A percentile compares a stretch with the other conserved stretches of the same genome.
phyloP scores from a whole-genome alignment of 345 rosid genomes.

The Hirschfeldia incana region DNA sequence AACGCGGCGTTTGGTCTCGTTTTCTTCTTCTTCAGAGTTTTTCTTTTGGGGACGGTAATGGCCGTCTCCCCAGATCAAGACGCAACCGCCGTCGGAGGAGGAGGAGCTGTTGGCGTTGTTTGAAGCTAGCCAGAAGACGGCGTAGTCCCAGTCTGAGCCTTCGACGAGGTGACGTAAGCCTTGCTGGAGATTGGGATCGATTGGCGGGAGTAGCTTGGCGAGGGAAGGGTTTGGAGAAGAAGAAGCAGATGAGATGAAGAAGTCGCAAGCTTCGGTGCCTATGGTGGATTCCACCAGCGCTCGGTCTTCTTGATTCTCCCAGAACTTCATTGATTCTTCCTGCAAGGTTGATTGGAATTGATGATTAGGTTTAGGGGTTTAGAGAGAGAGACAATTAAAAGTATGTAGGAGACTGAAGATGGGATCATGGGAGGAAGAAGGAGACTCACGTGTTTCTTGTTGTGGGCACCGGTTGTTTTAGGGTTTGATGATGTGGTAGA shows the following conservation, averaged over 20 bases:
- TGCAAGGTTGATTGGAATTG: constrained; percentile 1
- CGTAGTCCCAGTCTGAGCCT: constrained; percentile 78
- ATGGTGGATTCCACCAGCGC: constrained; percentile 72
- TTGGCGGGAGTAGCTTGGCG: constrained; percentile 34
- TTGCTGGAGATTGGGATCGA: constrained; percentile 61
- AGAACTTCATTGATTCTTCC: constrained; percentile 60
- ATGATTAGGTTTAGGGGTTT: not conserved
- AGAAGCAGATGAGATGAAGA: constrained; percentile 50
- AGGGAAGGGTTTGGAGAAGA: constrained; percentile 40
- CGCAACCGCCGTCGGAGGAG: constrained; percentile 45
- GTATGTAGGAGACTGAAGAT: not conserved
- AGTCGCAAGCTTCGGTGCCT: constrained; percentile 75
- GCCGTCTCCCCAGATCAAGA: constrained; percentile 90
- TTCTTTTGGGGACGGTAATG: constrained; percentile 46
- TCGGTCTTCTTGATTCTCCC: constrained; percentile 66
- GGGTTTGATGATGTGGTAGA: constrained; percentile 22
- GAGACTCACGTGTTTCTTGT: constrained; percentile 34
- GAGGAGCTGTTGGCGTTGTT: constrained; percentile 53
- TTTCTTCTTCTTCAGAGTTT: constrained; percentile 47
- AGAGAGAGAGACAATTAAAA: not conserved
- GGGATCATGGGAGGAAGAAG: not conserved
- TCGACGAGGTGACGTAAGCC: constrained; percentile 63
- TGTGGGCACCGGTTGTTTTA: not conserved
- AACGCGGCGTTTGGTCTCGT: constrained; percentile 57
- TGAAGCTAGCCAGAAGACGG: constrained; percentile 67